A percentile compares a stretch with the other conserved stretches of the same genome.
phyloP scores from a whole-genome alignment of 2,329 filamentous ascomycete genomes.

The Acarospora socialis region DNA sequence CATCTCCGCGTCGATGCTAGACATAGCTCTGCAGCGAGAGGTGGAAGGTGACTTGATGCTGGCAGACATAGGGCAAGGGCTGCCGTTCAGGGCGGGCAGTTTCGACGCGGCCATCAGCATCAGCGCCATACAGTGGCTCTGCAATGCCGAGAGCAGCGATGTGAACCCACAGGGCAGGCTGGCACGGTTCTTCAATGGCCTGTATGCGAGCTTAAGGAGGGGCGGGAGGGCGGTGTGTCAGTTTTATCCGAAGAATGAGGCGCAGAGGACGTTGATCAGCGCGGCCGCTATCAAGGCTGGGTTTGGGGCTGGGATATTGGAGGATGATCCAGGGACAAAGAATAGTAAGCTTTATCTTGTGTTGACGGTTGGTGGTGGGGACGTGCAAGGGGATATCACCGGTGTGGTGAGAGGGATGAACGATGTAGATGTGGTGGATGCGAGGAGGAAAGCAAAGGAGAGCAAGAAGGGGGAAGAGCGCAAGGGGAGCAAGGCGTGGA shows the following conservation, averaged over 20 bases:
- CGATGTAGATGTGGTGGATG: conserved; percentile 67
- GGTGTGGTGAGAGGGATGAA: conserved; percentile 83
- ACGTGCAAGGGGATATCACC: conserved; percentile 59
- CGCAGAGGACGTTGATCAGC: conserved; percentile 83
- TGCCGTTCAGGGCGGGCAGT: conserved; percentile 79
- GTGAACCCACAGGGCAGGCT: conserved; percentile 67
- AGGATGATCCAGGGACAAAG: conserved; percentile 94
- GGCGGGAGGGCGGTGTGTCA: conserved; percentile 89
- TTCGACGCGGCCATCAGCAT: conserved; percentile 96
- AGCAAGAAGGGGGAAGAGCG: conserved; percentile 31
- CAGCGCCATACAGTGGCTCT: conserved; percentile 95
- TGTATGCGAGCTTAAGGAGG: conserved; percentile 71
- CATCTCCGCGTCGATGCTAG: conserved; percentile 90
- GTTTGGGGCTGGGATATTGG: conserved; percentile 85
- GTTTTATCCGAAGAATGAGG: conserved; percentile 94
- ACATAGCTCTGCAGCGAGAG: conserved; percentile 78
- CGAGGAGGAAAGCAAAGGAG: conserved; percentile 37
- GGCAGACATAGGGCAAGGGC: conserved; percentile 86
- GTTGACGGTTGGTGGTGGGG: conserved; percentile 69
- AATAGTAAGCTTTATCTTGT: conserved; percentile 95
- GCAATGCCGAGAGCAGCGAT: conserved; percentile 82
- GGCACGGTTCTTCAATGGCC: conserved; percentile 75
- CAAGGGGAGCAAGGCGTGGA: conserved; percentile 62
- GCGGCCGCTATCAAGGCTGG: conserved; percentile 82
- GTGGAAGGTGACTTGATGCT: conserved; percentile 89